Conservation (phyloP, 164 flowering plant species). For the Annona squamosa region DNA sequence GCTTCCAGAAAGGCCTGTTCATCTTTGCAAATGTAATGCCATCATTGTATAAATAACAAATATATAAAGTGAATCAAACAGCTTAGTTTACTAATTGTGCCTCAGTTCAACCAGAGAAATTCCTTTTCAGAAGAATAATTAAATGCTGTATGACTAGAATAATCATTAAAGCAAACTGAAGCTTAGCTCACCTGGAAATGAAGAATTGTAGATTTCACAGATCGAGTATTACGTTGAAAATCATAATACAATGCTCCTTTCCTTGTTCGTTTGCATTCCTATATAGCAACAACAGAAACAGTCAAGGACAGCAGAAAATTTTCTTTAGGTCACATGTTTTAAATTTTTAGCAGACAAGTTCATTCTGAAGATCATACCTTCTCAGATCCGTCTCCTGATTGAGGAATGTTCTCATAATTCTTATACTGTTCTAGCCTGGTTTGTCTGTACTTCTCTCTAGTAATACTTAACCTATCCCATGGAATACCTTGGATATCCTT, state of each 20-base stretch:
- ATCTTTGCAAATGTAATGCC: neutral
- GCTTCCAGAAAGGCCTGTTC: too few relatives aligned
- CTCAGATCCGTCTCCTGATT: slow-evolving; percentile 62
- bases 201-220: slow-evolving; percentile 56
- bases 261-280: slow-evolving; percentile 53
- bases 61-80: neutral
- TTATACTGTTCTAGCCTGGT: slow-evolving; percentile 82
- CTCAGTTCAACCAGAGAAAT: neutral
- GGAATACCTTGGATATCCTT: slow-evolving; percentile 88
- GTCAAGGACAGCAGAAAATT: neutral
- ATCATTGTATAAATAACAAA: neutral
- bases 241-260: slow-evolving; percentile 42
- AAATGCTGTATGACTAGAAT: neutral
- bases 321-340: neutral
- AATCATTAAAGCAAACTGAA: neutral
- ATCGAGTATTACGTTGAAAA: slow-evolving; percentile 47
- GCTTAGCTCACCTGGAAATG: slow-evolving; percentile 44
- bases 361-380: slow-evolving; percentile 35
- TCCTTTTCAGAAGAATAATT: neutral
- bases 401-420: slow-evolving; percentile 77
- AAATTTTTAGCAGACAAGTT: neutral
- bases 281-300: neutral
- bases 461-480: slow-evolving; percentile 71
- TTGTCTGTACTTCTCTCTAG: slow-evolving; percentile 64
- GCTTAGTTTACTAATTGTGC: neutral